Percentiles rank a stretch among this genome's conserved stretches.
phyloP scores from a whole-genome alignment of 805 yeast species.

The Sungouiella blattae region DNA sequence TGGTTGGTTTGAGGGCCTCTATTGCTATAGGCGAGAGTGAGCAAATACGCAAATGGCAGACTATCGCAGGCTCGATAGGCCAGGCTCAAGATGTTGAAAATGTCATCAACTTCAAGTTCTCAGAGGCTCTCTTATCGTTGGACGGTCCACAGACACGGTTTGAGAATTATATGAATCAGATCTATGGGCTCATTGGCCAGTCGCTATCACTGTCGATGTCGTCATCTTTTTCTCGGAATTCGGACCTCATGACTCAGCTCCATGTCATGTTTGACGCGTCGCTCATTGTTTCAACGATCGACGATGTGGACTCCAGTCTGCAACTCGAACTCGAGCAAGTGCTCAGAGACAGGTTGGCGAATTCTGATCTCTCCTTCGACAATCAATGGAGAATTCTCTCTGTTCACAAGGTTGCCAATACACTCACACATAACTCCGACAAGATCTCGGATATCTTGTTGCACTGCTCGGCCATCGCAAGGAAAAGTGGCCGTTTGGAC shows the following conservation, averaged over 20 bases:
- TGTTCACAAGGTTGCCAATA: constrained; percentile 49
- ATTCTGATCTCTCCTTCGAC: constrained; percentile 46
- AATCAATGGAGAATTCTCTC: constrained; percentile 59
- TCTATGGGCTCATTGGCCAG: constrained; percentile 58
- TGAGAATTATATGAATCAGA: constrained; percentile 40
- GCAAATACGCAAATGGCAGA: constrained; percentile 57
- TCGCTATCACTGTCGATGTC: constrained; percentile 44
- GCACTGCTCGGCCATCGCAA: constrained; percentile 57
- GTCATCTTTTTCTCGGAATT: constrained; percentile 36
- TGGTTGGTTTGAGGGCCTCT: constrained; percentile 73
- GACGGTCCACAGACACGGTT: constrained; percentile 31
- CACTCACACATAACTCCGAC: constrained; percentile 24
- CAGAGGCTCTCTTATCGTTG: constrained; percentile 55
- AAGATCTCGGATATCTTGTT: constrained; percentile 51
- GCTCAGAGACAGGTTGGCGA: constrained; percentile 26
- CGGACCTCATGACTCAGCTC: constrained; percentile 32
- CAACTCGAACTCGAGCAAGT: constrained; percentile 16
- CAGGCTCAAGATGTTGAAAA: constrained; percentile 47
- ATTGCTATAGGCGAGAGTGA: constrained; percentile 57
- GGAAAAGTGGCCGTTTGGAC: constrained; percentile 67
- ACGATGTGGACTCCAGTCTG: constrained; percentile 8
- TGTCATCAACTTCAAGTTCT: constrained; percentile 59
- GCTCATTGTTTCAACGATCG: constrained; percentile 17
- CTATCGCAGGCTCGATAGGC: constrained; percentile 44
- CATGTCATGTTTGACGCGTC: constrained; percentile 35